These are phyloP conservation scores for Cordyceps militaris DNA, from an alignment of 2,329 filamentous ascomycete species.

Conservation along the genomic window DNA sequence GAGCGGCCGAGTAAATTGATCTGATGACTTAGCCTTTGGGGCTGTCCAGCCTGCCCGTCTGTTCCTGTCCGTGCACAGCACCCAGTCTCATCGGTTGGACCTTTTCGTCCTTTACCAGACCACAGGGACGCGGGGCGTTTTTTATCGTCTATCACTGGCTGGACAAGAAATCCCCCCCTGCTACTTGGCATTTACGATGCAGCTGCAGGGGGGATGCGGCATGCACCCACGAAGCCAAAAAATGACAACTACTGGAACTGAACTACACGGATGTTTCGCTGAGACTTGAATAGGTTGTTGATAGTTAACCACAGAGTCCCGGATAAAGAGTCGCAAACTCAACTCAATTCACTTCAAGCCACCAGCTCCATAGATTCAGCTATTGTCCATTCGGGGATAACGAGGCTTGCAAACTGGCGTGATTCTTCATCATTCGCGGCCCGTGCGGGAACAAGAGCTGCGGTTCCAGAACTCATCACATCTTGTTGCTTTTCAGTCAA, in stretches of 20 bases:
- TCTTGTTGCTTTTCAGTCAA: neutral
- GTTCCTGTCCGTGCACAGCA: neutral
- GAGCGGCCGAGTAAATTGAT: neutral
- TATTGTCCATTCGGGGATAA: no score
- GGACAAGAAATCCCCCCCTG: neutral
- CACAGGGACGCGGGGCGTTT: neutral
- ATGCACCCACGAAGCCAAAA: neutral
- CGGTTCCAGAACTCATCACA: neutral
- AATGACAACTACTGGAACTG: no score
- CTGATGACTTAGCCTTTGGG: neutral
- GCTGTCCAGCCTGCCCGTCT: neutral
- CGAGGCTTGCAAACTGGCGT: neutral
- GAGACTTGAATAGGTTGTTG: no score
- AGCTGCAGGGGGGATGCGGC: no score
- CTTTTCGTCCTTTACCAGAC: neutral
- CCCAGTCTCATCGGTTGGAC: neutral
- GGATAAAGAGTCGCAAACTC: no score
- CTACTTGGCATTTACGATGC: neutral
- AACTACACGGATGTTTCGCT: no score
- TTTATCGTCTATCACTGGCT: neutral
- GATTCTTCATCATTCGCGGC: constrained; percentile 4
- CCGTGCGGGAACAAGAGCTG: neutral
- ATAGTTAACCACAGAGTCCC: no score
- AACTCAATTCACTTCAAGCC: no score
- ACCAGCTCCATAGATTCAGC: no score